These are phyloP conservation scores for Monosporascus sp. DNA, from an alignment of 2,329 filamentous ascomycete species.

Conservation along the genomic window DNA sequence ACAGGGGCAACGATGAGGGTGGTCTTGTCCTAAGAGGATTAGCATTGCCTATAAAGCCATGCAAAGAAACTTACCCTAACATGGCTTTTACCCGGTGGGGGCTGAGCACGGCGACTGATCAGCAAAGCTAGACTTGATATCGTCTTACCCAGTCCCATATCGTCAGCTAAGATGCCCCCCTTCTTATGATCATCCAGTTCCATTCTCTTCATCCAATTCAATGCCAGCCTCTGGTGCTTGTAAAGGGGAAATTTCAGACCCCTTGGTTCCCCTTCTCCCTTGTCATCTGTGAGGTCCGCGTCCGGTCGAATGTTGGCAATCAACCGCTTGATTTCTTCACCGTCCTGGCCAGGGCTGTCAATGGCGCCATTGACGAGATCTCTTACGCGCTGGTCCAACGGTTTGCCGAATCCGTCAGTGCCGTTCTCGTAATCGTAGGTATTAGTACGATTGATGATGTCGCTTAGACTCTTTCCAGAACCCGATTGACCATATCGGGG, in stretches of 20 bases:
- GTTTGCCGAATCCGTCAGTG: constrained; percentile 30
- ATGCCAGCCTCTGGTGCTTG: constrained; percentile 73
- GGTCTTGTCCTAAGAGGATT: constrained; percentile 47
- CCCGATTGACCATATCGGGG: constrained; percentile 1
- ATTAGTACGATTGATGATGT: constrained; percentile 34
- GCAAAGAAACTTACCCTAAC: constrained; percentile 20
- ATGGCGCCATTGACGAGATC: constrained; percentile 30
- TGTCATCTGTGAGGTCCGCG: constrained; percentile 54
- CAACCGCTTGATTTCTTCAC: constrained; percentile 65
- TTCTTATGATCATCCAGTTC: constrained; percentile 68
- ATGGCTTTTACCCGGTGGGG: constrained; percentile 51
- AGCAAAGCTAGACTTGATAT: constrained; percentile 79
- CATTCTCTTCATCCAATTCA: constrained; percentile 72
- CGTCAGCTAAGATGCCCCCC: constrained; percentile 72
- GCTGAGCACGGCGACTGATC: constrained; percentile 32
- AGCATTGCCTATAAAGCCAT: neutral
- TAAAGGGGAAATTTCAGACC: constrained; percentile 66
- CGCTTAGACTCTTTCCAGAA: constrained; percentile 20
- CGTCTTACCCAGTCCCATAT: constrained; percentile 82
- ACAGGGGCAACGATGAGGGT: constrained; percentile 81
- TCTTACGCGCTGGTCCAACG: constrained; percentile 28
- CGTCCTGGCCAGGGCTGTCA: constrained; percentile 34
- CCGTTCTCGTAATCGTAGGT: constrained; percentile 31
- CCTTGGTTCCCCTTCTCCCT: constrained; percentile 63
- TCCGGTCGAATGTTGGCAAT: constrained; percentile 71